Base-by-base conservation (phyloP, 164 flowering plant species). In the Tinospora cordifolia region DNA sequence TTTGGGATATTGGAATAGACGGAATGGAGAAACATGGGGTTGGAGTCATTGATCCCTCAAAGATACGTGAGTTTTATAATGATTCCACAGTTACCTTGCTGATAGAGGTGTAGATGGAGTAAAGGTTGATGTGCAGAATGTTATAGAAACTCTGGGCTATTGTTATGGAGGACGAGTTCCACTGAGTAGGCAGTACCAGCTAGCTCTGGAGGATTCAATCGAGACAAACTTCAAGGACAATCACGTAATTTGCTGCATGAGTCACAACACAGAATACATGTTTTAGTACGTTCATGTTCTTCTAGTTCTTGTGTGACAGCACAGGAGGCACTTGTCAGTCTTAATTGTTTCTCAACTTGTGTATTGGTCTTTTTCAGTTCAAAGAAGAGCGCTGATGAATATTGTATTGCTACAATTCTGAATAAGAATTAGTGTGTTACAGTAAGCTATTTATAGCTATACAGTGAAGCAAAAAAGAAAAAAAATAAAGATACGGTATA, bases 81-180 rank as follows among this genome's bases (percentile, higher is more conserved):
- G 93, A 90, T 63, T 86, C 24, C 96, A 90, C 65, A 63, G 84
- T 62, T 90, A 90, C 75, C 87, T 92, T 65, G 82, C 91, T 9
- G 70, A 79, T 67, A 68, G 75, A 69, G 87, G 87, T 26, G 87
- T 84, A 1, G 95, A 90, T 80, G 97, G 97, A 67, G 93, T 90
- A 10, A 90, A 90, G 76, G 97, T 90, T 4, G 97, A 92, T 78
- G 87, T 84, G 36, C 97, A 92, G 69, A 87, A 83, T 69, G 13
- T 86, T 21, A 27, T 88, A 10, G 97, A 86, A 77, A 90, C 93
- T 12, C 64, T 92, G 54, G 92, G 92, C 26, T 25, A 82, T 25
- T 92, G 95, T 9, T 71, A 74, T 79, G 95, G 95, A 14, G 97
- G 97, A 39, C 79, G 92, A 27, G 95, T 88, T 1, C 70, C 81